phyloP scores from a whole-genome alignment of 2,329 filamentous ascomycete genomes.

The Orbilia javanica region DNA sequence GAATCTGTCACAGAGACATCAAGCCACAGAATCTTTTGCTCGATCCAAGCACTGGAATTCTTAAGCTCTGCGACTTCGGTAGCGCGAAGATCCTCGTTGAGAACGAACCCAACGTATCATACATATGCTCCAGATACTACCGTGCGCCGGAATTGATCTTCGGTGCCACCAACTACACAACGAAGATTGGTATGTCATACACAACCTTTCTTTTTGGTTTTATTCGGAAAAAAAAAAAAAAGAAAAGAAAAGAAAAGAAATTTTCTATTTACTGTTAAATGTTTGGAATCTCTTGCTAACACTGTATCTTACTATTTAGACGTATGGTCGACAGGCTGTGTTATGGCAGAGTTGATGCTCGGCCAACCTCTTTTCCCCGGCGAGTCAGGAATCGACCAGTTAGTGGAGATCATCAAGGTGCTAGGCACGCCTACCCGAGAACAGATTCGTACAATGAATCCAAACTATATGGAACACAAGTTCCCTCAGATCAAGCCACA shows the following conservation, averaged over 20 bases:
- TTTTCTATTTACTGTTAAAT: neutral
- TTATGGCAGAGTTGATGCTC: slow-evolving; percentile 99
- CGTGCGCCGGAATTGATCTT: slow-evolving; percentile 98
- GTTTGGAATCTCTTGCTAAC: slow-evolving; percentile 7
- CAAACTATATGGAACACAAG: slow-evolving; percentile 99
- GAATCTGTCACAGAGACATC: slow-evolving; percentile 98
- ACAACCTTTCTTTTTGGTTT: slow-evolving; percentile 17
- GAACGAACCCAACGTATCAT: slow-evolving; percentile 98
- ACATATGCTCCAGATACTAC: slow-evolving; percentile 99
- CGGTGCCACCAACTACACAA: slow-evolving; percentile 98
- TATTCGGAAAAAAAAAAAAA: no score
- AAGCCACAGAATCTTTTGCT: slow-evolving; percentile 98
- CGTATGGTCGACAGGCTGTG: slow-evolving; percentile 98
- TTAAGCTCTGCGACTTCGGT: slow-evolving; percentile 98
- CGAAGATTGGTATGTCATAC: slow-evolving; percentile 88
- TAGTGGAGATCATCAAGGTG: slow-evolving; percentile 99
- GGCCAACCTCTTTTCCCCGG: slow-evolving; percentile 97
- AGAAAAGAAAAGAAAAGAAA: no score
- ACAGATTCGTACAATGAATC: slow-evolving; percentile 99
- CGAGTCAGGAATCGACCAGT: slow-evolving; percentile 97
- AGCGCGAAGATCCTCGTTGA: slow-evolving; percentile 98
- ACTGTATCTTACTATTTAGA: slow-evolving; percentile 71
- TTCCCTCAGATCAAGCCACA: slow-evolving; percentile 99
- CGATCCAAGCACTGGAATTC: slow-evolving; percentile 87
- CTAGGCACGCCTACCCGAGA: slow-evolving; percentile 95